Percentiles rank a stretch among this genome's conserved stretches.
phyloP scores from a whole-genome alignment of 2,329 filamentous ascomycete genomes.

The Pyricularia grisea region DNA sequence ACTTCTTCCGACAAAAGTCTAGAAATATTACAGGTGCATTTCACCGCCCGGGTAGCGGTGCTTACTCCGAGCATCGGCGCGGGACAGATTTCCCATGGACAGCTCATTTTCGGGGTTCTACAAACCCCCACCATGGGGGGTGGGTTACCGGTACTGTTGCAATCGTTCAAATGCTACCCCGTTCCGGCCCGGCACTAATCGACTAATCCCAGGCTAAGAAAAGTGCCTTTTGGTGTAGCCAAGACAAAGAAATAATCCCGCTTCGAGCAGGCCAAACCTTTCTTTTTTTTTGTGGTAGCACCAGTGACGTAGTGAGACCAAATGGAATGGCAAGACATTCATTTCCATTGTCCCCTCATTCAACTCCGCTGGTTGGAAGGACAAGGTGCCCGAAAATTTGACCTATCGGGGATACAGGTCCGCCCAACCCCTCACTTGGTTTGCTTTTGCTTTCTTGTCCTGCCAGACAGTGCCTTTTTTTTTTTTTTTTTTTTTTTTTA shows the following conservation, averaged over 20 bases:
- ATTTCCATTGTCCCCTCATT: not conserved
- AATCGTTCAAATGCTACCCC: not conserved
- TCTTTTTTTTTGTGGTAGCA: too few species aligned
- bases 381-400: not conserved
- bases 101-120: not conserved
- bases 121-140: not conserved
- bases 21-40: not conserved
- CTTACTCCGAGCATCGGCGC: not conserved
- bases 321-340: not conserved
- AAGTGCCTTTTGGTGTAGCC: not conserved
- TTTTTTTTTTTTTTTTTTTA: not conserved
- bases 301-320: not conserved
- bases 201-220: not conserved
- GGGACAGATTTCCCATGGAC: too few species aligned
- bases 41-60: not conserved
- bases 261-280: too few species aligned
- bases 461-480: not conserved
- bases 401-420: not conserved
- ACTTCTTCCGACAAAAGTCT: not conserved
- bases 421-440: not conserved
- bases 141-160: not conserved
- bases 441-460: not conserved
- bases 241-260: too few species aligned
- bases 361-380: not conserved
- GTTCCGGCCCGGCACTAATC: not conserved